phyloP scores from a whole-genome alignment of 345 rosid species.

The Diplotaxis tenuifolia region DNA sequence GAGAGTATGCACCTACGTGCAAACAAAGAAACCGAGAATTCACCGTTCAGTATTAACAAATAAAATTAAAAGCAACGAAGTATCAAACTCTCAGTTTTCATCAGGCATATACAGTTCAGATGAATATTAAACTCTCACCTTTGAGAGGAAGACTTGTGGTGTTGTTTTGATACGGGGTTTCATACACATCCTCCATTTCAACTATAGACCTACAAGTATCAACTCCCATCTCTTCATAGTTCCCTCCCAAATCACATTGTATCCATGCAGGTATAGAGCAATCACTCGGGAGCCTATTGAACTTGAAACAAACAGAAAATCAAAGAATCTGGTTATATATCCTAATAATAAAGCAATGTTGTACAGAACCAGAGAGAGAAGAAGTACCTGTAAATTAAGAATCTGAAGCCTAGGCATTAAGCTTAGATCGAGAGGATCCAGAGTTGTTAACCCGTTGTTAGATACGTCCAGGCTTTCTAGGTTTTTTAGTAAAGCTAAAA shows the following conservation, averaged over 20 bases:
- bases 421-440: conserved; percentile 69
- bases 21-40: conserved; percentile 17
- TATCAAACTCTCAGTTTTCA: not conserved
- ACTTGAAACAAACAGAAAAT: conserved; percentile 41
- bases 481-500: conserved; percentile 62
- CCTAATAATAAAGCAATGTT: not conserved
- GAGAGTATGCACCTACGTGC: conserved; percentile 45
- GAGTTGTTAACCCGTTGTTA: conserved; percentile 69
- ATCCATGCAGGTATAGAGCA: conserved; percentile 86
- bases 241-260: conserved; percentile 72
- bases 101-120: not conserved
- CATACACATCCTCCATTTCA: conserved; percentile 97
- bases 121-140: conserved; percentile 42
- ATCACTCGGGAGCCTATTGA: conserved; percentile 66
- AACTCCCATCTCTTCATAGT: conserved; percentile 46
- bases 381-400: conserved; percentile 78
- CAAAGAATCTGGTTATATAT: conserved; percentile 11
- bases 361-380: not conserved
- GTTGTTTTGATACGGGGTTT: conserved; percentile 40
- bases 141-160: conserved; percentile 37
- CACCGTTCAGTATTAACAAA: conserved; percentile 1
- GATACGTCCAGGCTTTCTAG: conserved; percentile 80
- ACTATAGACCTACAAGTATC: conserved; percentile 57
- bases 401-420: conserved; percentile 65
- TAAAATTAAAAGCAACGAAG: not conserved